Base-by-base conservation (phyloP, 352 stramenopile species). In the Phytophthora crassamura region DNA sequence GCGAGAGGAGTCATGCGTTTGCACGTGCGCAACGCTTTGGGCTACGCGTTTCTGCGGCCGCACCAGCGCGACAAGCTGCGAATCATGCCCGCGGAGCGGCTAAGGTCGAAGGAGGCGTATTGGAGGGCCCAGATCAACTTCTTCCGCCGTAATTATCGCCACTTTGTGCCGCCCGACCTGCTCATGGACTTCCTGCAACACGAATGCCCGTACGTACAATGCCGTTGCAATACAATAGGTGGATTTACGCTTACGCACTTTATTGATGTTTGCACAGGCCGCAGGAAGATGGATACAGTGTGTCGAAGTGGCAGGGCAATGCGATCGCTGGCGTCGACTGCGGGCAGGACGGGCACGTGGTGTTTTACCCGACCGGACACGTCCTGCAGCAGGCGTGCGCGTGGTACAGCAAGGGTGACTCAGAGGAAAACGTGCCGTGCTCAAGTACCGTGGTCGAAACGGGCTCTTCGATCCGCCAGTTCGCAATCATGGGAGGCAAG, bases 281-380 rank as follows among this genome's bases (percentile, higher is more conserved):
- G 1, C 57, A 80, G 33, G 69, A 71, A 25, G 61, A 68, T 42
- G 58, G 45, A 12, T 36, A 52, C 16, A 55, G 56, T 12, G 46
- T 88, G 12, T 75, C 77, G 10, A 82, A 80, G 51, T 85, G 77
- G 72, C 84, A 93, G 56, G 80, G 84, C 63, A 93, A 93, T 61
- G 77, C 77, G 30, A 68, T 93, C 38, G 53, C 78, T 32, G 84
- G 80, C 36, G 59, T 78, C 8, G 59, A 74, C 34, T 58, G 63
- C 32, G 69, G 54, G 7, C 43, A 55, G 2, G 54, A 75, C 7
- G 69, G 65, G 5, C 80, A 91, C 43, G 58, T 88, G 4, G 67
- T 93, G 16, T 88, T 93, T 67, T 89, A 88, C 47, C 82, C 84
- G 14, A 88, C 78, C 0, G 82, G 82, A 11, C 62, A 87, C 16